phyloP scores from a whole-genome alignment of 306 rosid species.

The Ormosia semicastrata region DNA sequence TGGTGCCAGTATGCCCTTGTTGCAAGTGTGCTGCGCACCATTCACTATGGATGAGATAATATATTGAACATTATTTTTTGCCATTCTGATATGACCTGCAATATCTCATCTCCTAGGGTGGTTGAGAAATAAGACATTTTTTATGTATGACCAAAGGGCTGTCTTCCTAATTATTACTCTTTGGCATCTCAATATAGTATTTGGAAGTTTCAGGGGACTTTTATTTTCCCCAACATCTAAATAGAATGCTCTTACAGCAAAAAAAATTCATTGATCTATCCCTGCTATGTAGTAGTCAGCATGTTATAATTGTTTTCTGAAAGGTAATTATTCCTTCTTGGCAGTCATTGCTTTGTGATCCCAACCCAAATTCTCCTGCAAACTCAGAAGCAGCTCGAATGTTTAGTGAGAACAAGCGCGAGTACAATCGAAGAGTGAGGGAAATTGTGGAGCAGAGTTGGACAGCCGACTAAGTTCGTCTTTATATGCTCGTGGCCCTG shows the following conservation, averaged over 20 bases:
- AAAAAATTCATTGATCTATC: background rate
- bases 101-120: background rate
- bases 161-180: background rate
- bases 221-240: background rate
- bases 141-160: background rate
- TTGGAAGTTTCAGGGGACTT: background rate
- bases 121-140: background rate
- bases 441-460: constrained; percentile 90
- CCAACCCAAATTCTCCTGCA: constrained; percentile 88
- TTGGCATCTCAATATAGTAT: background rate
- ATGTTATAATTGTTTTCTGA: background rate
- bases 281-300: background rate
- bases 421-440: constrained; percentile 80
- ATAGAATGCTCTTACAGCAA: background rate
- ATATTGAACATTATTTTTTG: background rate
- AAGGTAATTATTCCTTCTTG: constrained; percentile 1
- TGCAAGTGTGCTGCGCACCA: background rate
- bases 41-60: background rate
- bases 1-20: background rate
- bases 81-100: background rate
- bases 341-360: constrained; percentile 82
- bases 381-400: constrained; percentile 88
- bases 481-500: background rate
- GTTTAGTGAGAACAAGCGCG: constrained; percentile 83
- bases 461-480: constrained; percentile 64